phyloP scores from a whole-genome alignment of 2,329 filamentous ascomycete genomes.

The Mariannaea sp. region DNA sequence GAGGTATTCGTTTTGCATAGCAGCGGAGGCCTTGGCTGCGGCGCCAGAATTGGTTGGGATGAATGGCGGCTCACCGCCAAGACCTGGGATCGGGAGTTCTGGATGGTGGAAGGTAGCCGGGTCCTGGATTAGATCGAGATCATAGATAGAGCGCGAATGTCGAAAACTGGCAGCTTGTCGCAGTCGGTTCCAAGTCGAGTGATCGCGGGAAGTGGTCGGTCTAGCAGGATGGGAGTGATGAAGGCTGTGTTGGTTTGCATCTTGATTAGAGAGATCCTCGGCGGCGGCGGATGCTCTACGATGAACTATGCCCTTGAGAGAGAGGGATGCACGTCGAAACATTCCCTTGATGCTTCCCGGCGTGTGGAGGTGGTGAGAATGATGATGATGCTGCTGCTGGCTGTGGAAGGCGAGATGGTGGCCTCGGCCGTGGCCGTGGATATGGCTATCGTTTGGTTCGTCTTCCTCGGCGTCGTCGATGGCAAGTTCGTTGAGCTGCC shows the following conservation, averaged over 20 bases:
- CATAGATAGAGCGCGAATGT: conserved; percentile 52
- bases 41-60: conserved; percentile 64
- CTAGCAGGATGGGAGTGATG: conserved; percentile 32
- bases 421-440: conserved; percentile 28
- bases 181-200: conserved; percentile 55
- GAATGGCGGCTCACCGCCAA: conserved; percentile 60
- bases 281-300: conserved; percentile 51
- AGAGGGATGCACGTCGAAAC: conserved; percentile 60
- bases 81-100: conserved; percentile 52
- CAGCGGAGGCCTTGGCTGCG: conserved; percentile 65
- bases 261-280: conserved; percentile 38
- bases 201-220: conserved; percentile 52
- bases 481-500: conserved; percentile 40
- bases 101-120: conserved; percentile 31
- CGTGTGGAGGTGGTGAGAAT: conserved; percentile 34
- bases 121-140: conserved; percentile 44
- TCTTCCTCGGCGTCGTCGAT: conserved; percentile 42
- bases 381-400: conserved; percentile 29
- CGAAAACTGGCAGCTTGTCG: conserved; percentile 58
- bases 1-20: conserved; percentile 60
- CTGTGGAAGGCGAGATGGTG: conserved; percentile 35
- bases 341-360: conserved; percentile 53
- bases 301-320: conserved; percentile 57
- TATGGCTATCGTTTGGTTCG: conserved; percentile 29
- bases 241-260: conserved; percentile 23